Evolutionary conservation across 2,329 filamentous ascomycete genomes (phyloP).

Genomic region (Phyllosticta citriasiana): DNA sequence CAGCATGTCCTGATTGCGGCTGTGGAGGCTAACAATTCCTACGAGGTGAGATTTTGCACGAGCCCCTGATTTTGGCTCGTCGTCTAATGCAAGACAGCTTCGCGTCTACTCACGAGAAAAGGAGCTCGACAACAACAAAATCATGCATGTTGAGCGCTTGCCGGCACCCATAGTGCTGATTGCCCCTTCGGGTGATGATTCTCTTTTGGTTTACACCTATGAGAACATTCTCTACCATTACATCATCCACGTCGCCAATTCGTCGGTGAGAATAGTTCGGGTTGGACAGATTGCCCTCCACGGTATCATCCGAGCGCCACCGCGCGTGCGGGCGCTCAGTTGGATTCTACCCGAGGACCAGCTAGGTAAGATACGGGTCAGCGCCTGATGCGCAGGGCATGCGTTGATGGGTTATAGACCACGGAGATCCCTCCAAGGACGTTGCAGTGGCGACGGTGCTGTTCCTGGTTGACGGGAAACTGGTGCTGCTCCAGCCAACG

Average conservation of each 20-base stretch:
- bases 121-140: constrained; percentile 59
- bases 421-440: constrained; percentile 92
- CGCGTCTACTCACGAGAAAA: constrained; percentile 89
- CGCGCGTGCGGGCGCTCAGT: constrained; percentile 82
- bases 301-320: constrained; percentile 88
- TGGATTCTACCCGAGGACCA: constrained; percentile 94
- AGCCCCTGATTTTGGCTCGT: background rate
- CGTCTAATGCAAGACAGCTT: constrained; percentile 37
- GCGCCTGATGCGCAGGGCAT: background rate
- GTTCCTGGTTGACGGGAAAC: constrained; percentile 94
- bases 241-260: constrained; percentile 63
- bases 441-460: constrained; percentile 87
- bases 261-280: constrained; percentile 70
- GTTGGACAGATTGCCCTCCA: constrained; percentile 98
- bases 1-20: constrained; percentile 90
- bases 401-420: constrained; percentile 36
- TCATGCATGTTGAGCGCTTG: constrained; percentile 68
- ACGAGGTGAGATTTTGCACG: constrained; percentile 47
- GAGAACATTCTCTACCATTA: constrained; percentile 95
- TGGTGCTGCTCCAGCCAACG: constrained; percentile 83
- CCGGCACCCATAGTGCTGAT: constrained; percentile 83
- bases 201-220: constrained; percentile 90
- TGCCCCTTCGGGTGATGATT: constrained; percentile 83
- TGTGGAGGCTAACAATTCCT: constrained; percentile 73
- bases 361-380: constrained; percentile 44